Percentiles rank a stretch among this genome's conserved stretches.
phyloP scores from a whole-genome alignment of 768 basidiomycete species.

The Amanita phalloides region DNA sequence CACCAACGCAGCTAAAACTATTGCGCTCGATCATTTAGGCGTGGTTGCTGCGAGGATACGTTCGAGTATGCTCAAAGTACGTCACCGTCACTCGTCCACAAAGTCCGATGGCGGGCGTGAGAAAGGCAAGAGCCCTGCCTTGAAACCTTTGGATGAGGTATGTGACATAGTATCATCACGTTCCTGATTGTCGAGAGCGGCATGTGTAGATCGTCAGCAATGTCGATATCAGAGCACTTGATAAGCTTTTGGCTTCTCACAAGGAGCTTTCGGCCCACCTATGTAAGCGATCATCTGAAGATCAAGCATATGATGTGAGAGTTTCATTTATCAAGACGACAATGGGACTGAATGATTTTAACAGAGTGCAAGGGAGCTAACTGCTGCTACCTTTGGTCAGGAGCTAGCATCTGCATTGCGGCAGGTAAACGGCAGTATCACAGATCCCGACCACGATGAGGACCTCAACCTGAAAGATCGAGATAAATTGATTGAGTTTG shows the following conservation, averaged over 20 bases:
- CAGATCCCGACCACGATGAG: constrained; percentile 32
- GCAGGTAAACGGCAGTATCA: constrained; percentile 40
- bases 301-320: constrained; percentile 73
- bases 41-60: constrained; percentile 82
- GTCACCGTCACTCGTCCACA: constrained; percentile 10
- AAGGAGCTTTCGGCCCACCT: constrained; percentile 59
- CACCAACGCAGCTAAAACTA: constrained; percentile 74
- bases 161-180: neutral
- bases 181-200: neutral
- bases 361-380: constrained; percentile 79
- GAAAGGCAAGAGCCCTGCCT: constrained; percentile 20
- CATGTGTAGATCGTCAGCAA: constrained; percentile 39
- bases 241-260: constrained; percentile 51
- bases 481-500: constrained; percentile 35
- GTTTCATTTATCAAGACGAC: constrained; percentile 4
- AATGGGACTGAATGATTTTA: neutral
- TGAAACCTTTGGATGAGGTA: constrained; percentile 71
- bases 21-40: constrained; percentile 90
- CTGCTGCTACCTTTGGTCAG: constrained; percentile 70
- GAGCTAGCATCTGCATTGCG: constrained; percentile 68
- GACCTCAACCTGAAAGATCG: constrained; percentile 33
- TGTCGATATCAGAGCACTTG: constrained; percentile 38
- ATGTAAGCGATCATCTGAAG: constrained; percentile 59
- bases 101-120: constrained; percentile 12
- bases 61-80: constrained; percentile 39